Evolutionary conservation across 805 yeast species (phyloP), one percentile per base, ranked within the genome.

Genomic region (Barnettozyma sucrosica): DNA sequence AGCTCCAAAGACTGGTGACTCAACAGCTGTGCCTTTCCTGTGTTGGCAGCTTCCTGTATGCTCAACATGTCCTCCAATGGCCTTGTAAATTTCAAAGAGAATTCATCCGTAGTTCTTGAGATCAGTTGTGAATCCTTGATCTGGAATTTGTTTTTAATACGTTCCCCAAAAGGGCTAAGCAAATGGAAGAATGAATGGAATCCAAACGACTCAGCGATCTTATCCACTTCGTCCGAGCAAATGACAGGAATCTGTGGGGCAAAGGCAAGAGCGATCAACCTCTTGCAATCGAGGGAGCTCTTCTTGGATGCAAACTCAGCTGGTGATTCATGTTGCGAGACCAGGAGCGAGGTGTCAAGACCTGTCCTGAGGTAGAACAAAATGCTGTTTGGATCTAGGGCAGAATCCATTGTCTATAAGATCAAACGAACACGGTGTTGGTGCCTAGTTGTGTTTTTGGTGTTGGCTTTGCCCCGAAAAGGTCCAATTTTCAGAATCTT

Each of bases 131-230:
- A 70, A 56, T 76, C 81, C 25, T 76, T 72, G 46, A 78, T 71
- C 44, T 71, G 74, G 54, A 75, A 74, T 24, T 70, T 58, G 47
- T 77, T 76, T 41, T 67, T 66, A 28, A 78, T 73, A 49, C 65
- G 68, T 54, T 77, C 79, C 6, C 85, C 86, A 59, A 77, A 79
- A 0, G 82, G 81, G 51, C 67, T 63, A 18, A 81, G 50, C 43
- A 80, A 57, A 52, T 72, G 78, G 42, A 78, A 65, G n/a, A 75
- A 58, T 3, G 79, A 70, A 45, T 64, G 61, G 44, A 63, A 62
- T 10, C 80, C 71, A 45, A 68, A 58, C 7, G 59, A 55, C 46
- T 66, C 71, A n/a, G 79, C 66, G 13, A 73, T 46, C 6, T 62
- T 51, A 47, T 79, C 80, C 4, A 76, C 76, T 45, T 65, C 69